Conservation (phyloP, 106 monocot genomes). For the Amphibolis antarctica region DNA sequence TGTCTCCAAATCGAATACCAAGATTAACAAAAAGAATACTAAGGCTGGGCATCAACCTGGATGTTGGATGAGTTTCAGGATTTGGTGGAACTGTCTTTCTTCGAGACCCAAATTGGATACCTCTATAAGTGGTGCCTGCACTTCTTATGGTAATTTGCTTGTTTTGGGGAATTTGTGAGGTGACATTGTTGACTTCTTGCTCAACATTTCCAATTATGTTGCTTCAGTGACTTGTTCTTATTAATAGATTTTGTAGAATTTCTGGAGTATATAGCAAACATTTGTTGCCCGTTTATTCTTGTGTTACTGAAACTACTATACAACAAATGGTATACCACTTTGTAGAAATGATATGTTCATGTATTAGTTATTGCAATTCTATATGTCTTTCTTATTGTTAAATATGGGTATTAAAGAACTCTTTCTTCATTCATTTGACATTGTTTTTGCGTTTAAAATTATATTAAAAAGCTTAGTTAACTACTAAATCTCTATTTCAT, state of each 20-base stretch:
- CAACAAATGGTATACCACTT: no score
- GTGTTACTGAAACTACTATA: no score
- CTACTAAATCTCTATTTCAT: no score
- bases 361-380: no score
- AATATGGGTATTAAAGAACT: no score
- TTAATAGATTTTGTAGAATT: background rate
- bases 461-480: no score
- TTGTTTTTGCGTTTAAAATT: no score
- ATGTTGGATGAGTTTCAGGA: constrained; percentile 53
- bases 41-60: constrained; percentile 19
- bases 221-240: background rate
- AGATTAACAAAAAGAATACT: background rate
- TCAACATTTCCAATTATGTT: background rate
- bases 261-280: background rate
- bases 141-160: constrained; percentile 42
- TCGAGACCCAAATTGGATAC: constrained; percentile 68
- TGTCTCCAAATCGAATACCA: background rate
- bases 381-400: no score
- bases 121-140: constrained; percentile 42
- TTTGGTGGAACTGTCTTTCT: constrained; percentile 52
- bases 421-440: no score
- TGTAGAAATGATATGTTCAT: no score
- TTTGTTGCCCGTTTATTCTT: no score
- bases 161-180: background rate
- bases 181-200: background rate